phyloP scores from a whole-genome alignment of 208 protist genomes.

The Trypanosoma lewisi region DNA sequence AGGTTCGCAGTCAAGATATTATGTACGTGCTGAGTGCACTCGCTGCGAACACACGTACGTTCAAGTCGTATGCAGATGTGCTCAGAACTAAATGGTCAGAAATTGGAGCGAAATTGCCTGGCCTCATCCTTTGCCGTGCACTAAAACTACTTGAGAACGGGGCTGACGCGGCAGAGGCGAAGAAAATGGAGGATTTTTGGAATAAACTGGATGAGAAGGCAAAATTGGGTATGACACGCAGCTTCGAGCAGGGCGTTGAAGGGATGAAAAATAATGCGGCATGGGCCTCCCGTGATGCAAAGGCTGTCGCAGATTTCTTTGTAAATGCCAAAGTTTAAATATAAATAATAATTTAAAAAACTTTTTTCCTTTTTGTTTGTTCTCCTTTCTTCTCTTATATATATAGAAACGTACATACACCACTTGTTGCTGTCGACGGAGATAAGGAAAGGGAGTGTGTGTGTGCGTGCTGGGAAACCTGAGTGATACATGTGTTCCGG shows the following conservation, averaged over 20 bases:
- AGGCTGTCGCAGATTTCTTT: conserved; percentile 20
- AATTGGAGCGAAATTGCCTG: conserved; percentile 46
- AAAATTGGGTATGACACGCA: conserved; percentile 37
- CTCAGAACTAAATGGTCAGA: conserved; percentile 39
- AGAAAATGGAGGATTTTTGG: conserved; percentile 49
- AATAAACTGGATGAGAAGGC: conserved; percentile 33
- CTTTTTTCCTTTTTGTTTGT: not conserved
- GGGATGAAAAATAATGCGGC: conserved; percentile 41
- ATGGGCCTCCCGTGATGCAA: conserved; percentile 39
- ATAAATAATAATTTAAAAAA: not conserved
- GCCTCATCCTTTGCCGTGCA: conserved; percentile 44
- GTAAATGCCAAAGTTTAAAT: not conserved
- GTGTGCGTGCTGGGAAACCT: conserved; percentile 1
- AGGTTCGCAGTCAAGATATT: conserved; percentile 63
- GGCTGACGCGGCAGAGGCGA: conserved; percentile 34
- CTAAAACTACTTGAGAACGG: conserved; percentile 50
- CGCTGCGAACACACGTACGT: conserved; percentile 26
- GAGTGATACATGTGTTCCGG: no score
- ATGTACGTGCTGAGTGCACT: conserved; percentile 46
- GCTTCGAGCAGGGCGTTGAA: conserved; percentile 59
- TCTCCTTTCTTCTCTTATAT: not conserved
- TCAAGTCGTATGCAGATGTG: conserved; percentile 33
- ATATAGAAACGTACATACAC: no score
- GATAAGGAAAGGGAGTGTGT: no score
- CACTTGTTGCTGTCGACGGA: no score